These are phyloP conservation scores for Diaporthe australafricana DNA, from an alignment of 2,329 filamentous ascomycete species.

Conservation along the genomic window DNA sequence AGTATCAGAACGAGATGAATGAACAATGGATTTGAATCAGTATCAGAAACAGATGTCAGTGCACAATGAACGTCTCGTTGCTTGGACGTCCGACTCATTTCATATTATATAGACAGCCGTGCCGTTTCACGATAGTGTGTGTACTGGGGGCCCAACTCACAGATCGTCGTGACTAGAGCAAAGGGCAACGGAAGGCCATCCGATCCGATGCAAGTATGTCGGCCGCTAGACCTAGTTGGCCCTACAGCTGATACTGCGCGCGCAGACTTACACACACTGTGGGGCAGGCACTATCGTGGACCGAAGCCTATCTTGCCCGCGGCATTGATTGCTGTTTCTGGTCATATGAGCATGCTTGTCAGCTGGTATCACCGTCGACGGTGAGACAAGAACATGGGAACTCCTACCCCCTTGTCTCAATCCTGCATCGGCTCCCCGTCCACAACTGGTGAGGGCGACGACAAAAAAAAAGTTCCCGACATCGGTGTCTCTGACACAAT, in stretches of 20 bases:
- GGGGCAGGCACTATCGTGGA: not conserved
- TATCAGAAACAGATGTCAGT: not conserved
- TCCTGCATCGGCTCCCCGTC: not conserved
- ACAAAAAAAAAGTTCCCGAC: not conserved
- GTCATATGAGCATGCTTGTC: slow-evolving; percentile 8
- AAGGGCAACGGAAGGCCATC: slow-evolving; percentile 1
- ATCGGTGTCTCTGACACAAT: not conserved
- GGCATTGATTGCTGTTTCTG: slow-evolving; percentile 12
- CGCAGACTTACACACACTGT: not conserved
- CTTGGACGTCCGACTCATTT: not conserved
- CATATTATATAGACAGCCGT: slow-evolving; percentile 20
- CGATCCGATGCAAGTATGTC: slow-evolving; percentile 17
- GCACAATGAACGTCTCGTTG: not conserved
- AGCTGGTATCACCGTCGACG: not conserved
- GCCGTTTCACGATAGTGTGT: not conserved
- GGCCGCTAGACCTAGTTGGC: slow-evolving; percentile 22
- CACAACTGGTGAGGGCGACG: slow-evolving; percentile 3
- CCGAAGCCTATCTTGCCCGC: slow-evolving; percentile 18
- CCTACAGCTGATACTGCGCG: not conserved
- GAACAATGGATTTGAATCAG: no score
- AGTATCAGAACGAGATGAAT: not conserved
- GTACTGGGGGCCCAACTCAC: not conserved
- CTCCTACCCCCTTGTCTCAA: slow-evolving; percentile 8
- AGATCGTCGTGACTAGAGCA: not conserved
- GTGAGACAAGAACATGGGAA: not conserved